These are phyloP conservation scores for Moniliella sp. DNA, from an alignment of 1,284 basidiomycete species.

Conservation along the genomic window DNA sequence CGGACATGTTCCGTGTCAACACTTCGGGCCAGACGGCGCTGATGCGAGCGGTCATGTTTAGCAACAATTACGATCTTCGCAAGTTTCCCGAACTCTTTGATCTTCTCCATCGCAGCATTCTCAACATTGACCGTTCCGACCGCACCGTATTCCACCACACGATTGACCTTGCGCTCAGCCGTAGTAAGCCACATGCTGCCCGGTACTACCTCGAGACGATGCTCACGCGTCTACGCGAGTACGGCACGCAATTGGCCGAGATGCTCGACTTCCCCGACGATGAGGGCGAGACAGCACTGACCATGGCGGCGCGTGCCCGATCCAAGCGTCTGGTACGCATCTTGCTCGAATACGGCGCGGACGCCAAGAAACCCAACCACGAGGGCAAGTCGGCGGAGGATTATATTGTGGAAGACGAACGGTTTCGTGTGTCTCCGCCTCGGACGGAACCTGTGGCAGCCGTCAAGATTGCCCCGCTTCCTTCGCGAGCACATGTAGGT, in stretches of 20 bases:
- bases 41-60: slow-evolving; percentile 98
- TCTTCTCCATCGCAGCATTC: slow-evolving; percentile 77
- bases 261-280: slow-evolving; percentile 99
- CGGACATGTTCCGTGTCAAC: slow-evolving; percentile 92
- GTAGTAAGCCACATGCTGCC: slow-evolving; percentile 89
- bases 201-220: slow-evolving; percentile 98
- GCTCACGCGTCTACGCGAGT: slow-evolving; percentile 67
- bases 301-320: slow-evolving; percentile 81
- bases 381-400: slow-evolving; percentile 96
- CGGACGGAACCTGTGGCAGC: slow-evolving; percentile 6
- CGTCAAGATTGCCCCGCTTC: no score
- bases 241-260: slow-evolving; percentile 84
- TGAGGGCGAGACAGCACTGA: slow-evolving; percentile 90
- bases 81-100: slow-evolving; percentile 97
- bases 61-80: slow-evolving; percentile 94
- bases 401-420: slow-evolving; percentile 93
- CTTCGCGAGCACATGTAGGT: slow-evolving; percentile 47
- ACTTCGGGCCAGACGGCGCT: slow-evolving; percentile 86
- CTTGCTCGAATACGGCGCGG: slow-evolving; percentile 83
- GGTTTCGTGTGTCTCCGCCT: slow-evolving; percentile 67
- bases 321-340: slow-evolving; percentile 87
- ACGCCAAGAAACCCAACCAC: slow-evolving; percentile 80
- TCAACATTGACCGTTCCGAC: slow-evolving; percentile 95
- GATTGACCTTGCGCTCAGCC: slow-evolving; percentile 90
- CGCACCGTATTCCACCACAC: slow-evolving; percentile 97